Evolutionary conservation across 2,329 filamentous ascomycete genomes (phyloP).

Genomic region (Trichoderma afroharzianum): DNA sequence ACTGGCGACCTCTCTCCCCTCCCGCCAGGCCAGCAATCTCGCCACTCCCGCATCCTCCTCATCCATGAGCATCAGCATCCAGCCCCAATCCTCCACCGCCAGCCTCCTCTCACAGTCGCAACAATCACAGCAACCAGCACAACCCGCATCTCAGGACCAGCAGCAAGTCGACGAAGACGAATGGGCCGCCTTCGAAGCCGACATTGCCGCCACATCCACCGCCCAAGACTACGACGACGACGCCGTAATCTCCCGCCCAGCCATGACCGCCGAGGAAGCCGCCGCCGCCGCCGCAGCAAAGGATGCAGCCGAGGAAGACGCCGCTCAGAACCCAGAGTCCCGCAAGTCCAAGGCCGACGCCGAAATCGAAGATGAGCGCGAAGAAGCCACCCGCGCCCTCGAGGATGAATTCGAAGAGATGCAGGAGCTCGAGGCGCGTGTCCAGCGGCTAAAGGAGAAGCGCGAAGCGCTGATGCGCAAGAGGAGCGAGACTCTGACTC

Average conservation of each 20-base stretch:
- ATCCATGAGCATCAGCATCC: conserved; percentile 3
- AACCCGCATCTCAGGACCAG: neutral
- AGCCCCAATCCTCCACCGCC: neutral
- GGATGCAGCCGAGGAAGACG: conserved; percentile 38
- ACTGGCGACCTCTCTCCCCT: conserved; percentile 29
- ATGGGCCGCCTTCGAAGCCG: conserved; percentile 84
- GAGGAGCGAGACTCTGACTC: conserved; percentile 29
- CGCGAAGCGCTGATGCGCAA: conserved; percentile 58
- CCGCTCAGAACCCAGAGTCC: conserved; percentile 33
- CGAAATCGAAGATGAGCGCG: conserved; percentile 62
- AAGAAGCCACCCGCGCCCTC: conserved; percentile 69
- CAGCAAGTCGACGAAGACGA: conserved; percentile 64
- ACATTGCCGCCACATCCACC: conserved; percentile 56
- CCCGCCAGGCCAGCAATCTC: conserved; percentile 27
- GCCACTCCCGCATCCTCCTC: conserved; percentile 13
- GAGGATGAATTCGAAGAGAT: conserved; percentile 81
- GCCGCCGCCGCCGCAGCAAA: conserved; percentile 54
- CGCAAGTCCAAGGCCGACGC: conserved; percentile 54
- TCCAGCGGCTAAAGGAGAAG: conserved; percentile 65
- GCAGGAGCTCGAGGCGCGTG: conserved; percentile 71
- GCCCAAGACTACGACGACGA: conserved; percentile 39
- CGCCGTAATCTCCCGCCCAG: conserved; percentile 66
- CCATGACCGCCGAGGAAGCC: conserved; percentile 61
- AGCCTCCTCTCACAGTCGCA: conserved; percentile 19
- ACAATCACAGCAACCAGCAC: conserved; percentile 15